A percentile compares a stretch with the other conserved stretches of the same genome.
Evolutionary conservation across 441 rosid genomes (phyloP).

Genomic region (Adansonia madagascariensis): DNA sequence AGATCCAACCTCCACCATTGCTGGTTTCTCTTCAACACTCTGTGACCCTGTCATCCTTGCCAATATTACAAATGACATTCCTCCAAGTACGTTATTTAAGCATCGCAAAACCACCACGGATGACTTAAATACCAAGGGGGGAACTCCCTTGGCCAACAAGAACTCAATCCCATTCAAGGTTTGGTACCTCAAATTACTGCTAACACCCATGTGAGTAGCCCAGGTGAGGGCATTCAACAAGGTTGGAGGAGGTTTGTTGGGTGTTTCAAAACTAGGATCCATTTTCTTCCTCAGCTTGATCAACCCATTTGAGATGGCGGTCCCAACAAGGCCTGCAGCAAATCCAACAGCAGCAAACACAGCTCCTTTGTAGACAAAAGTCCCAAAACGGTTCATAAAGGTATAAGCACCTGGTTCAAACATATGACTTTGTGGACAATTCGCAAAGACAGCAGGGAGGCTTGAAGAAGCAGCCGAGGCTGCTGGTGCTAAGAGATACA

Average conservation of each 20-base stretch:
- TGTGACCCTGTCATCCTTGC: conserved; percentile 93
- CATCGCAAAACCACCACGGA: conserved; percentile 76
- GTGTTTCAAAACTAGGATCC: conserved; percentile 85
- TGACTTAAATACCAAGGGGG: conserved; percentile 66
- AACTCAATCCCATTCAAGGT: conserved; percentile 68
- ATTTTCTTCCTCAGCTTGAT: conserved; percentile 85
- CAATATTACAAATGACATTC: conserved; percentile 81
- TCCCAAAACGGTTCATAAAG: conserved; percentile 61
- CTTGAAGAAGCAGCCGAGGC: conserved; percentile 42
- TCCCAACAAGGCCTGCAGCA: conserved; percentile 90
- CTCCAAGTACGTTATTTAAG: conserved; percentile 82
- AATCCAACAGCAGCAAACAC: conserved; percentile 90
- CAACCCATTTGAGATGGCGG: conserved; percentile 80
- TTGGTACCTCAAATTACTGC: conserved; percentile 93
- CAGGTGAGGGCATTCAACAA: conserved; percentile 80
- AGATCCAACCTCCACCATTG: conserved; percentile 32
- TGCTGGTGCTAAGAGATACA: conserved; percentile 89
- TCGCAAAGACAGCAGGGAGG: conserved; percentile 69
- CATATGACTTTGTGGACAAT: conserved; percentile 85
- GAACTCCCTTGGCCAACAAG: conserved; percentile 48
- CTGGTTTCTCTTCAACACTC: conserved; percentile 44
- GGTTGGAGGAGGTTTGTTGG: conserved; percentile 88
- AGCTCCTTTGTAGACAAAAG: conserved; percentile 71
- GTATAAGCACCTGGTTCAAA: conserved; percentile 72
- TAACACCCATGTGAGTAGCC: conserved; percentile 94